Conservation (phyloP, 192 early-diverging fungal species). For the Irineochytrium annulatum region DNA sequence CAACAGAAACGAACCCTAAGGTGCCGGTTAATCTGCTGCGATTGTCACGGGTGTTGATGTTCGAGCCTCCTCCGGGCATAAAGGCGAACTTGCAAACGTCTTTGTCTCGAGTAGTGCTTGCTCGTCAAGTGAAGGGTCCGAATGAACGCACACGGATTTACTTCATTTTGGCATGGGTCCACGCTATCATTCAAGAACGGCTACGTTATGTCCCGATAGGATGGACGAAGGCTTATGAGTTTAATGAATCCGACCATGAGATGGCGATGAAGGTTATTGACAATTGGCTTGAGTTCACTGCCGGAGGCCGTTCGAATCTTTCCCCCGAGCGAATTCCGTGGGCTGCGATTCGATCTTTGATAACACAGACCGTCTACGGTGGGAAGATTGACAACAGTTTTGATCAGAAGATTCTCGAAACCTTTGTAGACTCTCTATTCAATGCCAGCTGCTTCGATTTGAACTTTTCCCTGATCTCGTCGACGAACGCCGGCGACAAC, state of each 20-base stretch:
- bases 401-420: conserved; percentile 82
- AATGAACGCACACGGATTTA: conserved; percentile 83
- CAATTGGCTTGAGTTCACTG: conserved; percentile 81
- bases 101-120: conserved; percentile 60
- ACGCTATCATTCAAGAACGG: conserved; percentile 91
- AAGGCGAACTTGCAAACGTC: conserved; percentile 88
- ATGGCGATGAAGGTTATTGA: conserved; percentile 87
- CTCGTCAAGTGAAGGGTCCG: conserved; percentile 61
- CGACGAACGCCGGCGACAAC: conserved; percentile 8
- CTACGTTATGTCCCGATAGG: conserved; percentile 95
- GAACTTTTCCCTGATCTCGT: conserved; percentile 71
- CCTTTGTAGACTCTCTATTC: conserved; percentile 84
- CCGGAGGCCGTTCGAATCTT: conserved; percentile 80
- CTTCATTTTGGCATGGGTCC: conserved; percentile 96
- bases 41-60: conserved; percentile 85
- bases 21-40: conserved; percentile 91
- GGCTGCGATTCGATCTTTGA: conserved; percentile 81
- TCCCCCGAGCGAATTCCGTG: conserved; percentile 94
- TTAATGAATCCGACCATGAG: conserved; percentile 96
- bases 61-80: conserved; percentile 94
- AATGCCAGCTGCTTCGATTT: conserved; percentile 70
- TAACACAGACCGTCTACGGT: conserved; percentile 91
- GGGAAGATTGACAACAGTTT: conserved; percentile 91
- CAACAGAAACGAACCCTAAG: conserved; percentile 95
- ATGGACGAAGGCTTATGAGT: conserved; percentile 97